Conservation (phyloP, 306 rosid genomes). For the Cotoneaster glaucophyllus region DNA sequence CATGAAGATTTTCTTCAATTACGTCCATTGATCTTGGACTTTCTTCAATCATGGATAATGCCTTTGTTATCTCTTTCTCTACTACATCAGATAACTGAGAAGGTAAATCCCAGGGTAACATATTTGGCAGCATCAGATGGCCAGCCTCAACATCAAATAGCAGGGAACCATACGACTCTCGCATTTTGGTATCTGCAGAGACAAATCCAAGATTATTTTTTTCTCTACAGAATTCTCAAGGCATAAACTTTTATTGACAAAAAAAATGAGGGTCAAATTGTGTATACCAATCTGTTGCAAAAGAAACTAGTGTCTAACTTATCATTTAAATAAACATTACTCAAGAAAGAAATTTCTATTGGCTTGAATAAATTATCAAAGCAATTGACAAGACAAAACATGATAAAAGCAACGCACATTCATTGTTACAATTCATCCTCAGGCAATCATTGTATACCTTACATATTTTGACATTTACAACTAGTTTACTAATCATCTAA, state of each 20-base stretch:
- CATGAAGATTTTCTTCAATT: conserved; percentile 30
- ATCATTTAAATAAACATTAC: not conserved
- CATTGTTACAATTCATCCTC: not conserved
- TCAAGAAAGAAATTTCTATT: not conserved
- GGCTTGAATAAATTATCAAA: not conserved
- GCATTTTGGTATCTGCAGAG: conserved; percentile 46
- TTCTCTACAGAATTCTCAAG: not conserved
- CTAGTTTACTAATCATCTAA: not conserved
- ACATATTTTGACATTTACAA: not conserved
- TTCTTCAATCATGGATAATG: conserved; percentile 42
- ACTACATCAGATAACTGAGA: conserved; percentile 62
- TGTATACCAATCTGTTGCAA: not conserved
- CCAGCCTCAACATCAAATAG: conserved; percentile 72
- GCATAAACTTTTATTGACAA: not conserved
- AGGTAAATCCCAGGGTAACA: conserved; percentile 77
- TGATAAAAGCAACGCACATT: not conserved
- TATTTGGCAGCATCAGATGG: conserved; percentile 62
- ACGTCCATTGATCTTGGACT: conserved; percentile 30
- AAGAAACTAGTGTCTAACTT: not conserved
- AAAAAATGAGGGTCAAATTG: not conserved
- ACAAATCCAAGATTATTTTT: not conserved
- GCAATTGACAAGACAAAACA: no score
- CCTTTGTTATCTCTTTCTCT: conserved; percentile 54
- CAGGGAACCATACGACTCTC: conserved; percentile 39
- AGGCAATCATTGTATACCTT: not conserved